These are phyloP conservation scores for Wickerhamomyces bisporus DNA, from an alignment of 805 yeast genomes.

Conservation along the genomic window DNA sequence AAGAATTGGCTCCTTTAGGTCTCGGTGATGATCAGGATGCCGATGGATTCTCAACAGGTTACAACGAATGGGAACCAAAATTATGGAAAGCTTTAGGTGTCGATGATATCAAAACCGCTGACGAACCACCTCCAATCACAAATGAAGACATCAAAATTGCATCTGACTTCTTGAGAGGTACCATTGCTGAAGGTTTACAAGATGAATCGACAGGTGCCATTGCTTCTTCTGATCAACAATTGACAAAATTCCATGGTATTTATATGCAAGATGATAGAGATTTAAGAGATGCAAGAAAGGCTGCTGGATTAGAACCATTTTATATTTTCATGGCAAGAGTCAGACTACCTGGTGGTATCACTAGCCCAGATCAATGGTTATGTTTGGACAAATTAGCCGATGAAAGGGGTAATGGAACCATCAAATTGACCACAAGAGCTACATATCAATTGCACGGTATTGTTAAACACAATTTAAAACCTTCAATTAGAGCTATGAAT, in stretches of 20 bases:
- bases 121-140: constrained; percentile 89
- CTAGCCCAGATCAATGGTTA: constrained; percentile 87
- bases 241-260: constrained; percentile 96
- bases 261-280: constrained; percentile 99
- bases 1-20: constrained; percentile 68
- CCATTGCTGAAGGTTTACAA: constrained; percentile 77
- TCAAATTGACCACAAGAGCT: constrained; percentile 93
- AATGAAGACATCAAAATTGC: constrained; percentile 92
- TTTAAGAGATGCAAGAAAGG: constrained; percentile 85
- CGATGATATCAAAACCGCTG: constrained; percentile 71
- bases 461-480: constrained; percentile 82
- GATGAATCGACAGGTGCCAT: constrained; percentile 89
- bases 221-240: constrained; percentile 84
- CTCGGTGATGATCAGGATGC: constrained; percentile 97
- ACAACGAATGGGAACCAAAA: constrained; percentile 75
- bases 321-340: constrained; percentile 96
- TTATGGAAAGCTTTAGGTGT: constrained; percentile 90
- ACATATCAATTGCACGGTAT: constrained; percentile 96
- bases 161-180: constrained; percentile 87
- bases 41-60: constrained; percentile 92
- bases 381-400: constrained; percentile 77
- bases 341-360: constrained; percentile 88
- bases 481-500: constrained; percentile 90
- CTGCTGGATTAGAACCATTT: constrained; percentile 91
- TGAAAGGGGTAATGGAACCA: constrained; percentile 83